Evolutionary conservation across 345 rosid species (phyloP).

Genomic region (Carallia brachiata): DNA sequence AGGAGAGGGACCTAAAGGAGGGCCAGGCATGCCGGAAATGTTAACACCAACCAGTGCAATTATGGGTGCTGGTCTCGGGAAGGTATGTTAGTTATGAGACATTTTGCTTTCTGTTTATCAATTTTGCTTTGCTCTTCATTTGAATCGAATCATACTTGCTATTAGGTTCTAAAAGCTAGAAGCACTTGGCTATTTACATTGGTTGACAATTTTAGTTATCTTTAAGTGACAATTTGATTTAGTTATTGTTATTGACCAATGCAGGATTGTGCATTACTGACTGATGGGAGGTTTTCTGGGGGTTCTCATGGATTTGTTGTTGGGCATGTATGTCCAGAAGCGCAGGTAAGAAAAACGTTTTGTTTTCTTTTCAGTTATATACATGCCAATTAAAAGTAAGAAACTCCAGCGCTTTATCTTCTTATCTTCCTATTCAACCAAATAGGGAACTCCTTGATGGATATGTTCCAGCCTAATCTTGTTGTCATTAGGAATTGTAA

Average conservation of each 20-base stretch:
- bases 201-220: background rate
- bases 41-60: constrained; percentile 98
- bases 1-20: constrained; percentile 99
- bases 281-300: constrained; percentile 98
- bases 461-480: too few relatives aligned
- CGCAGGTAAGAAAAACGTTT: constrained; percentile 54
- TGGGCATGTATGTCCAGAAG: constrained; percentile 97
- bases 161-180: background rate
- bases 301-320: constrained; percentile 99
- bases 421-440: background rate
- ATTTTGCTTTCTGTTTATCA: background rate
- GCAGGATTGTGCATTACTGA: constrained; percentile 89
- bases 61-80: constrained; percentile 99
- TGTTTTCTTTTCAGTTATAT: background rate
- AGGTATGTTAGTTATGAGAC: constrained; percentile 45
- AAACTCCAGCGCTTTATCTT: too few relatives aligned
- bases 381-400: background rate
- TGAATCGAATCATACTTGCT: constrained; percentile 2
- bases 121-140: background rate
- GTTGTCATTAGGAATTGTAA: too few relatives aligned
- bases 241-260: constrained; percentile 19
- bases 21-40: constrained; percentile 99
- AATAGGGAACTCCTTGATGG: too few relatives aligned
- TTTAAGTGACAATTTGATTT: constrained; percentile 3
- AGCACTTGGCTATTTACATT: background rate